Conservation (phyloP, 257 asterid species). For the Fraxinus americana region DNA sequence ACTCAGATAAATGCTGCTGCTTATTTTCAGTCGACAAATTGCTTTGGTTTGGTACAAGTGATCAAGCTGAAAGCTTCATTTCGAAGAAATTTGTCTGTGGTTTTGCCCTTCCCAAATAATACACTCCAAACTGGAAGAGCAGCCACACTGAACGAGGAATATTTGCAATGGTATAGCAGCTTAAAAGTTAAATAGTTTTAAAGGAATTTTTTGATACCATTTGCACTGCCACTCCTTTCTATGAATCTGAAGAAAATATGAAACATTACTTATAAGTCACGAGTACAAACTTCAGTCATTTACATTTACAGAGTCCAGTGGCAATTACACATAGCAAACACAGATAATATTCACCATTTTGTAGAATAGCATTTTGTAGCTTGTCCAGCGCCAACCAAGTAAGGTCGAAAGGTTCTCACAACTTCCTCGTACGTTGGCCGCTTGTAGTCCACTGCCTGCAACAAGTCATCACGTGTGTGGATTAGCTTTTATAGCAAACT, state of each 20-base stretch:
- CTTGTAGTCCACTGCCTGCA: conserved; percentile 94
- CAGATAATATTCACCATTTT: conserved; percentile 66
- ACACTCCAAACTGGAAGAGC: too few species aligned
- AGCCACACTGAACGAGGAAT: too few species aligned
- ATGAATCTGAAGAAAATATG: neutral
- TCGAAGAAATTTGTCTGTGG: neutral
- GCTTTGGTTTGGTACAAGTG: neutral
- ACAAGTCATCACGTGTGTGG: neutral
- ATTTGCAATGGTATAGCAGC: too few species aligned
- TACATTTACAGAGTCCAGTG: neutral
- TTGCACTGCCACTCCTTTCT: too few species aligned
- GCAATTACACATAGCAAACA: conserved; percentile 18
- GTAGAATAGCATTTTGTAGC: conserved; percentile 80
- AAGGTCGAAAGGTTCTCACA: conserved; percentile 58
- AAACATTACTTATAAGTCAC: neutral
- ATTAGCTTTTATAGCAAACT: conserved; percentile 15
- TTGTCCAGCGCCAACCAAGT: conserved; percentile 49
- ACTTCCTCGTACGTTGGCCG: conserved; percentile 96
- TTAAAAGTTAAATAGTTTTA: too few species aligned
- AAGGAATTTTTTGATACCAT: too few species aligned
- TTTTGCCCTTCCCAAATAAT: too few species aligned
- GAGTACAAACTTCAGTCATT: neutral
- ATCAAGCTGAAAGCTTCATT: neutral
- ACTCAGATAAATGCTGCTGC: too few species aligned
- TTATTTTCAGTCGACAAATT: too few species aligned